phyloP scores from a whole-genome alignment of 2,329 filamentous ascomycete species.

The Penicillium sp. region DNA sequence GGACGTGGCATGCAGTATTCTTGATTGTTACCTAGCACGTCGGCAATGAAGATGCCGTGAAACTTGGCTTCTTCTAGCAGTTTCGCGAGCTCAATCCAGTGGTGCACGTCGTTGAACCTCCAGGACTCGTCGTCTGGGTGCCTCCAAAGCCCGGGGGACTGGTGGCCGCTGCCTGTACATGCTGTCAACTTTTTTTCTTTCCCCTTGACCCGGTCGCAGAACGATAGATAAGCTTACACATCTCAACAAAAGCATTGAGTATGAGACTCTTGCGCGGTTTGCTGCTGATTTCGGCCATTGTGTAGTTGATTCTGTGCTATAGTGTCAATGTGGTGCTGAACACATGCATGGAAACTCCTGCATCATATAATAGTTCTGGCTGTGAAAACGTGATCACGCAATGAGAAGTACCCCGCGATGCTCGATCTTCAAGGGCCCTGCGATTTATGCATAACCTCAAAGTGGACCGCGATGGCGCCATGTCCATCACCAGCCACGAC shows the following conservation, averaged over 20 bases:
- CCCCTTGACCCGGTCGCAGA: too few species aligned
- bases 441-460: conserved; percentile 27
- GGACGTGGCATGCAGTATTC: not conserved
- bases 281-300: conserved; percentile 16
- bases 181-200: not conserved
- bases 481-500: too few species aligned
- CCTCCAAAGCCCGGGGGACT: conserved; percentile 58
- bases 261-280: conserved; percentile 44
- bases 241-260: conserved; percentile 51
- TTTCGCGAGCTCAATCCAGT: conserved; percentile 60
- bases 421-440: too few species aligned
- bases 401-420: not conserved
- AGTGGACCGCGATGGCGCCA: conserved; percentile 35
- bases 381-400: too few species aligned
- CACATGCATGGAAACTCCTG: too few species aligned
- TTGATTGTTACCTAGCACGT: conserved; percentile 50
- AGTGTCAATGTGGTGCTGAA: not conserved
- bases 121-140: conserved; percentile 62
- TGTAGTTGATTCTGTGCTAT: not conserved
- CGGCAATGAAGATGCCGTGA: conserved; percentile 64
- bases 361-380: too few species aligned
- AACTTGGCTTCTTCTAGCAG: conserved; percentile 60
- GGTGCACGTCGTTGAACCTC: conserved; percentile 57
- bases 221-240: conserved; percentile 34
- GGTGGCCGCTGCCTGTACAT: conserved; percentile 44